Evolutionary conservation across 345 rosid species (phyloP).

Genomic region (Fremontodendron californicum): DNA sequence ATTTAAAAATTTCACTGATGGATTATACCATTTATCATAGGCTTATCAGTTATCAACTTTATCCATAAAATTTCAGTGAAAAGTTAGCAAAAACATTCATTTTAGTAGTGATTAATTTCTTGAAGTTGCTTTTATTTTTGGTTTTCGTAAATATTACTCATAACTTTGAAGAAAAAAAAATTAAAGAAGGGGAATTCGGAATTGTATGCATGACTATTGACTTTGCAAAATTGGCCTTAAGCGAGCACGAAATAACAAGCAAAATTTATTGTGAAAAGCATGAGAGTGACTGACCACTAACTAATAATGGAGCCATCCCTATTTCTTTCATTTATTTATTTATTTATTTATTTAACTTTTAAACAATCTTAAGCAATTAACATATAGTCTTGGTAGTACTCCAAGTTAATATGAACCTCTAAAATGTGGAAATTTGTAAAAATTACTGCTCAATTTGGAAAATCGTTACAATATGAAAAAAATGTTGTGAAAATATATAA

Average conservation of each 20-base stretch:
- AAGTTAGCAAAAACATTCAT: not conserved
- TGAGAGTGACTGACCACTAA: not conserved
- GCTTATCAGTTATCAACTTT: too few species aligned
- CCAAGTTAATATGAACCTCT: too few species aligned
- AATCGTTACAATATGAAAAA: too few species aligned
- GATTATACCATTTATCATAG: too few species aligned
- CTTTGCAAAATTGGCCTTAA: not conserved
- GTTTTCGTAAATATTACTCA: not conserved
- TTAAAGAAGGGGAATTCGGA: not conserved
- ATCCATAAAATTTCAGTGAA: not conserved
- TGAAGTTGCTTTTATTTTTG: not conserved
- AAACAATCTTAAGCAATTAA: too few species aligned
- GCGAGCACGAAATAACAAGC: not conserved
- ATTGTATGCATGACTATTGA: not conserved
- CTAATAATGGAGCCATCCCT: not conserved
- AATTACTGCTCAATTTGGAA: too few species aligned
- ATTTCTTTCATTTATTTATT: not conserved
- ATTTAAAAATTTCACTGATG: too few species aligned
- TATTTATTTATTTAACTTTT: too few species aligned
- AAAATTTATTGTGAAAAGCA: not conserved
- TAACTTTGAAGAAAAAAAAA: not conserved
- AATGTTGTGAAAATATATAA: too few species aligned
- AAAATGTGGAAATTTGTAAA: too few species aligned
- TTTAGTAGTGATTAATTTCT: not conserved
- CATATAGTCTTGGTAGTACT: too few species aligned